A percentile compares a stretch with the other conserved stretches of the same genome.
These are phyloP conservation scores for Russula griseocarnosa DNA, from an alignment of 768 basidiomycete species.

Conservation along the genomic window DNA sequence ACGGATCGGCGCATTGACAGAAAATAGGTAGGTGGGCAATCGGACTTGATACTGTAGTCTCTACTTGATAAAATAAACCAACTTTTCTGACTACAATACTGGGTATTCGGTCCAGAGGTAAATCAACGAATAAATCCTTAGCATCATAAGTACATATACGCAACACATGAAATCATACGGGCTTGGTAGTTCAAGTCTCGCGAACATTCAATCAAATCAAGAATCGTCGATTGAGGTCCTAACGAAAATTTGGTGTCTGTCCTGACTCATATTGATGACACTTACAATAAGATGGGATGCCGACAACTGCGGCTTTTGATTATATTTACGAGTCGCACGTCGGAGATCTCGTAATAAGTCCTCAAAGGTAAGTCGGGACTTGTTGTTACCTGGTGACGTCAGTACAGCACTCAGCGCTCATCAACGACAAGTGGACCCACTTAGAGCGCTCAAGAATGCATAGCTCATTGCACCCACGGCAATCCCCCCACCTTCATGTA, in stretches of 20 bases:
- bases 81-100: background rate
- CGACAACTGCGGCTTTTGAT: conserved; percentile 28
- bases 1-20: no score
- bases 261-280: background rate
- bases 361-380: conserved; percentile 23
- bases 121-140: conserved; percentile 6
- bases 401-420: background rate
- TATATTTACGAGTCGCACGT: conserved; percentile 24
- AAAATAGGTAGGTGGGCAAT: no score
- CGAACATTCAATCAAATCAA: conserved; percentile 14
- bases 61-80: background rate
- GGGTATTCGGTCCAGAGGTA: background rate
- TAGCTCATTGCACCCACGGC: conserved; percentile 30
- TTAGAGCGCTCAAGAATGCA: conserved; percentile 25
- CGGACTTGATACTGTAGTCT: background rate
- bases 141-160: conserved; percentile 13
- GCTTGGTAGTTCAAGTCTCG: background rate
- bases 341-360: conserved; percentile 25
- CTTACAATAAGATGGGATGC: conserved; percentile 27
- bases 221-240: conserved; percentile 20
- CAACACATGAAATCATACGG: conserved; percentile 6
- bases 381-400: conserved; percentile 20
- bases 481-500: conserved; percentile 12
- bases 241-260: background rate
- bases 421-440: conserved; percentile 2